Evolutionary conservation across 2,329 filamentous ascomycete genomes (phyloP), one percentile per base, ranked within the genome.

Genomic region (Aspergillus glaucus): DNA sequence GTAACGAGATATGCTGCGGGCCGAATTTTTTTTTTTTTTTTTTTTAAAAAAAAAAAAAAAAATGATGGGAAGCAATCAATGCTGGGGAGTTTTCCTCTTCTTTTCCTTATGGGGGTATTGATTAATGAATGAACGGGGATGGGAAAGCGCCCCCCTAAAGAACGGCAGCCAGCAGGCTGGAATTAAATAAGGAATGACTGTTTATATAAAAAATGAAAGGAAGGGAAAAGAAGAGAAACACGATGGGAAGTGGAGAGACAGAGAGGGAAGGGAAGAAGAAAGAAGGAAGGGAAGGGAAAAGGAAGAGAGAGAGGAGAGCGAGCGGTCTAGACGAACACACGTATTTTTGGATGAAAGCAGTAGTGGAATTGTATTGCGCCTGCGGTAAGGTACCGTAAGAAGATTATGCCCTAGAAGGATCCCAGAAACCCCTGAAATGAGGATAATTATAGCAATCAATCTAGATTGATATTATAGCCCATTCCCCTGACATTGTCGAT

Each of bases 51-150:
- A n/a, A n/a, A n/a, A 9, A 17, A 49, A 46, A 48, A 48, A 15
- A 45, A 49, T 17, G 49, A 55, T 43, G 34, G 39, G 14, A 40
- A n/a, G 34, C 34, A 47, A 51, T 45, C 47, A 36, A 47, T 24
- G 40, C 24, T 47, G 42, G 36, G 26, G 10, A 12, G 4, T 10
- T 12, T 30, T 30, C 8, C 26, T 30, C 26, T 41, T 28, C 28
- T 50, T 45, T 36, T 41, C 17, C 26, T 30, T 30, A 30, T 12
- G 26, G 26, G 9, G 26, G 26, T 28, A 28, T 30, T 30, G 26
- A 50, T 46, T 36, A 64, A 64, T 47, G 62, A 65, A 55, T 60
- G 63, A 57, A 62, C 53, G 50, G 51, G 53, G 50, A 52, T 51
- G 56, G 50, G 47, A 42, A 22, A 17, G 44, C 15, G 55, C 50